phyloP scores from a whole-genome alignment of 1,139 yeast genomes.

The Casaregolazyma lundiana region DNA sequence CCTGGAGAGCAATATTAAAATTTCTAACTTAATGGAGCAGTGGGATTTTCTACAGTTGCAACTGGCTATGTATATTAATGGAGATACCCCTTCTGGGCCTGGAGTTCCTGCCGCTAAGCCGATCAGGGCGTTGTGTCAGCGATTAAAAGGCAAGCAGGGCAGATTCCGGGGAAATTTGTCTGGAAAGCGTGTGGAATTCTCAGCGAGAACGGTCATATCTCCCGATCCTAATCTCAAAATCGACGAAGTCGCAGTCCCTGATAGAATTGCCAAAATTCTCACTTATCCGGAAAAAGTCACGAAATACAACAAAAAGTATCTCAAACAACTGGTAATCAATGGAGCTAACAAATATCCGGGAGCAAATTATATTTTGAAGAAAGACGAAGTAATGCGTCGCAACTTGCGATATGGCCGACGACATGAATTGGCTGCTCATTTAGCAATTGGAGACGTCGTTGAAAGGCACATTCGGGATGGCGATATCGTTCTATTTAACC shows the following conservation, averaged over 20 bases:
- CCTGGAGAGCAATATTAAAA: constrained; percentile 87
- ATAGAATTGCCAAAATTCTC: constrained; percentile 88
- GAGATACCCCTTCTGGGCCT: constrained; percentile 64
- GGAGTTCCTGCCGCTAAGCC: constrained; percentile 60
- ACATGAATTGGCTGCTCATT: constrained; percentile 64
- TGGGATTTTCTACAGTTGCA: constrained; percentile 97
- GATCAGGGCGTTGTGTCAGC: constrained; percentile 93
- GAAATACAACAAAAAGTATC: constrained; percentile 73
- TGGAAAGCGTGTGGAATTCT: constrained; percentile 98
- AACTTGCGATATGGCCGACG: constrained; percentile 88
- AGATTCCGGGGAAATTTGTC: constrained; percentile 96
- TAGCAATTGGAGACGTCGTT: constrained; percentile 88
- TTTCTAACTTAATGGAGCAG: constrained; percentile 92
- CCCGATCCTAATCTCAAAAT: constrained; percentile 95
- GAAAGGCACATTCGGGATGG: constrained; percentile 98
- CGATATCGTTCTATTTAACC: constrained; percentile 89
- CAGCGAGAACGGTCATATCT: constrained; percentile 96
- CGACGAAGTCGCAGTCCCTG: constrained; percentile 98
- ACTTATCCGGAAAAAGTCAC: constrained; percentile 97
- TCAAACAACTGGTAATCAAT: constrained; percentile 66
- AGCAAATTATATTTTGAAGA: constrained; percentile 84
- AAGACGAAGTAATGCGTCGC: constrained; percentile 79
- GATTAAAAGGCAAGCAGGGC: constrained; percentile 98
- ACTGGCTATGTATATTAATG: constrained; percentile 95
- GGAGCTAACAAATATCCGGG: constrained; percentile 95